phyloP scores from a whole-genome alignment of 176 grass and related monocot genomes.

The Cenchrus americanus region DNA sequence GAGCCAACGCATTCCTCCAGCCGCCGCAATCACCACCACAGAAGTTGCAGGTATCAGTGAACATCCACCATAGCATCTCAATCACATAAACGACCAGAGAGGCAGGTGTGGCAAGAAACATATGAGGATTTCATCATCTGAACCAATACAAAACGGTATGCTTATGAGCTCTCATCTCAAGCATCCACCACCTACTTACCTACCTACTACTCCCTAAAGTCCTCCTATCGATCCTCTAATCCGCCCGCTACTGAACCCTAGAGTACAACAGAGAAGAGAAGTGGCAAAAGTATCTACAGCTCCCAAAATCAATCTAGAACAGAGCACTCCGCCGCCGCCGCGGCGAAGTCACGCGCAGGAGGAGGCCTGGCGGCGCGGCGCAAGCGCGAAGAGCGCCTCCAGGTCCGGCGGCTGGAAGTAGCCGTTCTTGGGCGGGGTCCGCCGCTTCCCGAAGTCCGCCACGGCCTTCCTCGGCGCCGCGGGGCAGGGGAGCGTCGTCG shows the following conservation, averaged over 20 bases:
- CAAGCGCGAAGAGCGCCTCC: constrained; percentile 70
- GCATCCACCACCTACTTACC: constrained; percentile 23
- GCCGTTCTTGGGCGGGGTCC: constrained; percentile 76
- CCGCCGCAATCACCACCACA: not conserved
- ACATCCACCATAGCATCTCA: not conserved
- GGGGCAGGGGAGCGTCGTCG: constrained; percentile 63
- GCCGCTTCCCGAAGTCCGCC: constrained; percentile 50
- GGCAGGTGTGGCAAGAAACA: constrained; percentile 21
- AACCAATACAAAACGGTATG: constrained; percentile 45
- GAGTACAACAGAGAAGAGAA: constrained; percentile 49
- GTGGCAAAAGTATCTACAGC: constrained; percentile 44
- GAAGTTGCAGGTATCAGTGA: not conserved
- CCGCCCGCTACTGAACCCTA: constrained; percentile 28
- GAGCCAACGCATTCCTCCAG: not conserved
- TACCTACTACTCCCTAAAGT: constrained; percentile 19
- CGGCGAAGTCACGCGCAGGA: constrained; percentile 51
- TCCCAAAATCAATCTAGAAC: constrained; percentile 44
- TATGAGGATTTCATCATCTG: constrained; percentile 37
- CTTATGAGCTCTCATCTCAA: constrained; percentile 25
- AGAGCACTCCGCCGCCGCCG: not conserved
- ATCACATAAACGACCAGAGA: not conserved
- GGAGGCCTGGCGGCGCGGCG: constrained; percentile 52
- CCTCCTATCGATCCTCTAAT: constrained; percentile 11
- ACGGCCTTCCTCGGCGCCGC: constrained; percentile 71
- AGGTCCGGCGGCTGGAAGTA: constrained; percentile 89